These are phyloP conservation scores for Calocera viscosa DNA, from an alignment of 768 basidiomycete genomes.

Conservation along the genomic window DNA sequence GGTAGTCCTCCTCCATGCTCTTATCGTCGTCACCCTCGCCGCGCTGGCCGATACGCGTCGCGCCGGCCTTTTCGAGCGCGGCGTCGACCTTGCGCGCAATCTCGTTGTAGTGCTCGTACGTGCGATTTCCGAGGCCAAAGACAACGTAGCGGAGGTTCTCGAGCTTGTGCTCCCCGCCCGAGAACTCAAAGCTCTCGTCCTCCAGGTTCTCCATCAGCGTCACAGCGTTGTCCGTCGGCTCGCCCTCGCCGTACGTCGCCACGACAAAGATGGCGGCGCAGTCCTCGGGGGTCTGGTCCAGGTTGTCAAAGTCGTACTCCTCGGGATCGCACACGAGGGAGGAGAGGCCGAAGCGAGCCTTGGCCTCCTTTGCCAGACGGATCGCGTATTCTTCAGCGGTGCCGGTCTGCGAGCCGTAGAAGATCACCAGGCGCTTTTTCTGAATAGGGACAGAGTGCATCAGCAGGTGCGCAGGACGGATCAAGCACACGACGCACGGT, in stretches of 20 bases:
- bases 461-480: conserved; percentile 1
- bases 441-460: conserved; percentile 27
- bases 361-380: conserved; percentile 94
- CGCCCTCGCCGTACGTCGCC: conserved; percentile 98
- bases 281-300: conserved; percentile 81
- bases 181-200: conserved; percentile 79
- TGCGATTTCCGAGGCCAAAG: conserved; percentile 84
- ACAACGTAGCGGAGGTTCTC: conserved; percentile 86
- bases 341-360: conserved; percentile 86
- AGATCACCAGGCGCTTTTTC: conserved; percentile 95
- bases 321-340: conserved; percentile 97
- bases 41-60: conserved; percentile 66
- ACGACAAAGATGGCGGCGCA: conserved; percentile 86
- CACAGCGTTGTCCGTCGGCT: conserved; percentile 96
- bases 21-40: conserved; percentile 99
- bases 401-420: conserved; percentile 97
- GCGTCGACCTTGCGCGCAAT: conserved; percentile 72
- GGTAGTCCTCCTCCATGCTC: conserved; percentile 99
- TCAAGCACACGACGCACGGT: conserved; percentile 44
- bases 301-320: conserved; percentile 95
- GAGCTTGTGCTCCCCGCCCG: conserved; percentile 60
- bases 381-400: conserved; percentile 98
- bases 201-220: conserved; percentile 84
- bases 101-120: conserved; percentile 93
- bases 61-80: conserved; percentile 66